Evolutionary conservation across 2,329 filamentous ascomycete species (phyloP).

Genomic region (Fusarium sp.): DNA sequence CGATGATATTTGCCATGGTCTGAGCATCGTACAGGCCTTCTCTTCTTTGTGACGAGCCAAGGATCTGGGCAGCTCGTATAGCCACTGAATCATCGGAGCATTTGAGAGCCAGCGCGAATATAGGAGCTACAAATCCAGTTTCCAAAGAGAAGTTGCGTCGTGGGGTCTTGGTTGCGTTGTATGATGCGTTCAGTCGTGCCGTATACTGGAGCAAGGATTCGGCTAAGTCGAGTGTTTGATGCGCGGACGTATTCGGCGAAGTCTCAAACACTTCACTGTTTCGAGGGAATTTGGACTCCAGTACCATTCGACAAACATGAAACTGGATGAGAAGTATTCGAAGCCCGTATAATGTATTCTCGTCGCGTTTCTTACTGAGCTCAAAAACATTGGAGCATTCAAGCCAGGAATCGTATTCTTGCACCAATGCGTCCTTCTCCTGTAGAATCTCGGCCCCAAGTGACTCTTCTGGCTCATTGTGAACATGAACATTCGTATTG

Average conservation of each 20-base stretch:
- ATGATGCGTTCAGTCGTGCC: conserved; percentile 1
- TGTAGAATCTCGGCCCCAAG: neutral
- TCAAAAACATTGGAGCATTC: neutral
- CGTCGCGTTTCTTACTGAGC: neutral
- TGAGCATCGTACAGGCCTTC: conserved; percentile 38
- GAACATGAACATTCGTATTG: neutral
- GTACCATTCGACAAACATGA: conserved; percentile 19
- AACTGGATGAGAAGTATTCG: conserved; percentile 27
- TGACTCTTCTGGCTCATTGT: neutral
- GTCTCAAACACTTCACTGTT: conserved; percentile 13
- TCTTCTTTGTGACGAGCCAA: conserved; percentile 21
- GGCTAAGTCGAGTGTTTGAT: conserved; percentile 13
- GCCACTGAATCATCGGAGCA: conserved; percentile 29
- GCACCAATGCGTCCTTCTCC: conserved; percentile 5
- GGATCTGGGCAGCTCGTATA: conserved; percentile 18
- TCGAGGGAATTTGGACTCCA: conserved; percentile 23
- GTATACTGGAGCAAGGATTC: conserved; percentile 19
- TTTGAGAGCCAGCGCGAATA: conserved; percentile 36
- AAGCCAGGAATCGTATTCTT: conserved; percentile 10
- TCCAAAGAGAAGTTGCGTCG: conserved; percentile 37
- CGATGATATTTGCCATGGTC: conserved; percentile 20
- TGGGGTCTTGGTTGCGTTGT: conserved; percentile 10
- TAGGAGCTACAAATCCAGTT: conserved; percentile 33
- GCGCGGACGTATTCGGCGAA: conserved; percentile 17
- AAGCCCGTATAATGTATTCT: neutral